Conservation (phyloP, 2,329 filamentous ascomycete species). For the Epichloe aotearoae region DNA sequence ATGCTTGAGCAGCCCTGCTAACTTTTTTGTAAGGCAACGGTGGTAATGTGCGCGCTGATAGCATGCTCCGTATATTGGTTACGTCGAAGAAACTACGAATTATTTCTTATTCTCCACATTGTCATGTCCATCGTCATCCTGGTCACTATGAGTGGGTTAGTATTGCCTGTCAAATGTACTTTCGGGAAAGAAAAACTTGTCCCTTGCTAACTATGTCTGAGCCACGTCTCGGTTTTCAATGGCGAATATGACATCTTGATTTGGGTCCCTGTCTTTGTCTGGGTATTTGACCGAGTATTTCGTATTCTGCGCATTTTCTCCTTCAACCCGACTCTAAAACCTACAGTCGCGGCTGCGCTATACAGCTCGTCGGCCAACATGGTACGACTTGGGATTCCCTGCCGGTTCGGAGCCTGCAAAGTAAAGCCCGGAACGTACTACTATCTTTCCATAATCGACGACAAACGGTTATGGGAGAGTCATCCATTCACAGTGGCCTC, state of each 20-base stretch:
- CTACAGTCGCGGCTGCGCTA: constrained; percentile 19
- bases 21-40: constrained; percentile 24
- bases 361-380: constrained; percentile 28
- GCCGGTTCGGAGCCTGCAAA: constrained; percentile 19
- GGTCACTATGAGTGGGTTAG: constrained; percentile 37
- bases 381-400: constrained; percentile 26
- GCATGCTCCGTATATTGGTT: constrained; percentile 37
- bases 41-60: constrained; percentile 31
- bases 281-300: constrained; percentile 34
- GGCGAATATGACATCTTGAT: constrained; percentile 35
- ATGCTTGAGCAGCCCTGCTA: not conserved
- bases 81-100: constrained; percentile 38
- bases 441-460: constrained; percentile 30
- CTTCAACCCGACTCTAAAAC: constrained; percentile 27
- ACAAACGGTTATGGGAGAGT: constrained; percentile 31
- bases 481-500: constrained; percentile 35
- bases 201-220: constrained; percentile 7
- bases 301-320: constrained; percentile 28
- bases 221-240: constrained; percentile 39
- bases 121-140: constrained; percentile 35
- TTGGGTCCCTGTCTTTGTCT: constrained; percentile 35
- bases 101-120: constrained; percentile 37
- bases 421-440: constrained; percentile 30
- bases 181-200: too few species aligned
- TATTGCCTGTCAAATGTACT: not conserved